Percentiles rank a stretch among this genome's conserved stretches.
These are phyloP conservation scores for Cercospora sp. DNA, from an alignment of 2,329 filamentous ascomycete species.

Conservation along the genomic window DNA sequence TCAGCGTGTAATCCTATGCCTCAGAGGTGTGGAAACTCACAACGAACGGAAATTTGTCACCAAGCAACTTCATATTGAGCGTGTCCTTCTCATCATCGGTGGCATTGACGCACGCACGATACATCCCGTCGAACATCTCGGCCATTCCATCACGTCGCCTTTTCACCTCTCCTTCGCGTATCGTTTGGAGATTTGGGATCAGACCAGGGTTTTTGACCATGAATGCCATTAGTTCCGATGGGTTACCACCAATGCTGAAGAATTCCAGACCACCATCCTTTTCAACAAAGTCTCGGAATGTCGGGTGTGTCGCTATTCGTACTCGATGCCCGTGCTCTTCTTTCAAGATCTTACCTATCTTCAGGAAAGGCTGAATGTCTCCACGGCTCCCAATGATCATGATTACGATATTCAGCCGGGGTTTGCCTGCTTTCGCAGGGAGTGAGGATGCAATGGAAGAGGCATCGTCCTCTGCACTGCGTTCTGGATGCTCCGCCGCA, in stretches of 20 bases:
- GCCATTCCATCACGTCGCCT: conserved; percentile 69
- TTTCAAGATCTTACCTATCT: conserved; percentile 70
- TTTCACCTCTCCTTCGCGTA: conserved; percentile 72
- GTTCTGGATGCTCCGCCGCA: conserved; percentile 21
- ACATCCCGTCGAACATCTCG: conserved; percentile 81
- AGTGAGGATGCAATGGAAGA: conserved; percentile 33
- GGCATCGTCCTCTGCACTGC: conserved; percentile 24
- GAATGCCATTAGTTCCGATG: conserved; percentile 79
- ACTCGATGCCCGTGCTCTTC: conserved; percentile 73
- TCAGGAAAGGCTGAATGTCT: conserved; percentile 78
- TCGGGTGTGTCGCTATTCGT: conserved; percentile 75
- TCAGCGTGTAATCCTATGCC: not conserved
- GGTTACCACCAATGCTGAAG: conserved; percentile 77
- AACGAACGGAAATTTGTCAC: conserved; percentile 61
- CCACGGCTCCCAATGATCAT: conserved; percentile 70
- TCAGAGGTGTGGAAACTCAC: conserved; percentile 32
- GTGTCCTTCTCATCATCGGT: conserved; percentile 67
- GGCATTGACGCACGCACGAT: conserved; percentile 73
- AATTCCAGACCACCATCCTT: conserved; percentile 74
- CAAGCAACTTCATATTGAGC: conserved; percentile 66
- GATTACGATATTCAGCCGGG: conserved; percentile 73
- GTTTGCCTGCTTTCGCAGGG: conserved; percentile 35
- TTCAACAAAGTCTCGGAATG: conserved; percentile 74
- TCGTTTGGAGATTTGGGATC: conserved; percentile 71
- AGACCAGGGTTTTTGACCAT: conserved; percentile 84